Conservation (phyloP, 345 rosid genomes). For the Boechera retrofracta region DNA sequence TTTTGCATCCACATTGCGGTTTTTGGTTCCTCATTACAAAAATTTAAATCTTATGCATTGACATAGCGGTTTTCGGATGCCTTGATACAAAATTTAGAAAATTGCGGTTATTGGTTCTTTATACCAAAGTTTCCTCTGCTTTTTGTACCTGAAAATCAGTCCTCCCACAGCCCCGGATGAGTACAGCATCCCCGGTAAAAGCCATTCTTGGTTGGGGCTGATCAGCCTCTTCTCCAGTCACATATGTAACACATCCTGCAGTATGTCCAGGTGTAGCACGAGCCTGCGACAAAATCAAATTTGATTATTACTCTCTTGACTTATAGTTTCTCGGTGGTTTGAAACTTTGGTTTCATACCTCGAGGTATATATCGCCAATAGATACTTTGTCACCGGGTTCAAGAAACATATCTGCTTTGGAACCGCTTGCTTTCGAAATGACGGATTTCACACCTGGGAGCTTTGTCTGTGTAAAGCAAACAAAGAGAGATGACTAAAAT, state of each 20-base stretch:
- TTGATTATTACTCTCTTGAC: background rate
- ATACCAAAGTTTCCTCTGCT: background rate
- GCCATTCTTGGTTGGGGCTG: slow-evolving; percentile 95
- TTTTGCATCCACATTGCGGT: background rate
- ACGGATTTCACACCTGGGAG: slow-evolving; percentile 68
- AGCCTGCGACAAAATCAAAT: slow-evolving; percentile 50
- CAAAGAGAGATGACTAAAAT: slow-evolving; percentile 26
- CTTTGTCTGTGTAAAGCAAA: slow-evolving; percentile 51
- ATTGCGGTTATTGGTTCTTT: slow-evolving; percentile 5
- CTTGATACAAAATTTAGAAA: background rate
- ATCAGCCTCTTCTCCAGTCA: slow-evolving; percentile 77
- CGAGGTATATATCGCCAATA: slow-evolving; percentile 72
- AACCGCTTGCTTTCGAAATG: slow-evolving; percentile 79
- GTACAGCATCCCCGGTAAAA: slow-evolving; percentile 88
- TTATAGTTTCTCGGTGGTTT: background rate
- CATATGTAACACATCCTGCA: slow-evolving; percentile 88
- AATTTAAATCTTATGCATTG: background rate
- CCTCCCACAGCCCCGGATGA: slow-evolving; percentile 97
- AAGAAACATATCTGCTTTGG: slow-evolving; percentile 78
- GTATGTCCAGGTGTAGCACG: slow-evolving; percentile 98
- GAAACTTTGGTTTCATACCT: slow-evolving; percentile 49
- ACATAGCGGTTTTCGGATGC: background rate
- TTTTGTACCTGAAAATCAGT: slow-evolving; percentile 89
- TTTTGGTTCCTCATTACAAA: background rate
- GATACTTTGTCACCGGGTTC: slow-evolving; percentile 71